phyloP scores from a whole-genome alignment of 2,329 filamentous ascomycete genomes.

The Rachicladosporium sp. region DNA sequence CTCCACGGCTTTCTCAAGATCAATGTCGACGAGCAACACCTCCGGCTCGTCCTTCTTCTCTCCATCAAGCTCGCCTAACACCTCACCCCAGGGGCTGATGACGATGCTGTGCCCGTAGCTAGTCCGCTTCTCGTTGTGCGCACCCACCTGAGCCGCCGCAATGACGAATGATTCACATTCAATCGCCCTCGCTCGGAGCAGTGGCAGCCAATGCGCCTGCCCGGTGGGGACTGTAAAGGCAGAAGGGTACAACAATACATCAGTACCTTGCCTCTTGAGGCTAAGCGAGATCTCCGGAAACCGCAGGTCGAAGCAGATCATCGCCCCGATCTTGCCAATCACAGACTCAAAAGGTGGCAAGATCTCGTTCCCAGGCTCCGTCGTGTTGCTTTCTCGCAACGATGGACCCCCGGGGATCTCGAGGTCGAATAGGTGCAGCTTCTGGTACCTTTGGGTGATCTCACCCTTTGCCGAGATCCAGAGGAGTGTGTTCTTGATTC shows the following conservation, averaged over 20 bases:
- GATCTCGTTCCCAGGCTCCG: constrained; percentile 55
- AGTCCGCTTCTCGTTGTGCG: constrained; percentile 60
- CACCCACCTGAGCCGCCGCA: constrained; percentile 69
- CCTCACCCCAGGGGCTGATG: constrained; percentile 73
- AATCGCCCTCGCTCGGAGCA: constrained; percentile 70
- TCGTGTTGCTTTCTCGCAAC: constrained; percentile 52
- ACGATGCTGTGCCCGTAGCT: constrained; percentile 83
- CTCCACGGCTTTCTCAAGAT: constrained; percentile 26
- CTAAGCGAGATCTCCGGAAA: constrained; percentile 65
- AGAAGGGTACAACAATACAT: constrained; percentile 74
- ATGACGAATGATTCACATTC: constrained; percentile 86
- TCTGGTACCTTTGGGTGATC: constrained; percentile 62
- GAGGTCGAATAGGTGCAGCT: constrained; percentile 76
- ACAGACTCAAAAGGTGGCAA: constrained; percentile 58
- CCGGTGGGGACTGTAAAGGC: constrained; percentile 86
- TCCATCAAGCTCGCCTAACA: constrained; percentile 53
- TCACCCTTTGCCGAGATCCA: constrained; percentile 53
- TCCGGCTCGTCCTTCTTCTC: constrained; percentile 28
- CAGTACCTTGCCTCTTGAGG: constrained; percentile 53
- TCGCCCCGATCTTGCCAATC: constrained; percentile 62
- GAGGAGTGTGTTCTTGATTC: constrained; percentile 51
- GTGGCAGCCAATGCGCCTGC: constrained; percentile 68
- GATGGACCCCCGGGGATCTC: constrained; percentile 42
- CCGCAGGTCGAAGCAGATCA: constrained; percentile 85
- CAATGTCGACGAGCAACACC: constrained; percentile 28